Base-by-base conservation (phyloP, 2,329 filamentous ascomycete genomes). In the Talaromyces sp. region DNA sequence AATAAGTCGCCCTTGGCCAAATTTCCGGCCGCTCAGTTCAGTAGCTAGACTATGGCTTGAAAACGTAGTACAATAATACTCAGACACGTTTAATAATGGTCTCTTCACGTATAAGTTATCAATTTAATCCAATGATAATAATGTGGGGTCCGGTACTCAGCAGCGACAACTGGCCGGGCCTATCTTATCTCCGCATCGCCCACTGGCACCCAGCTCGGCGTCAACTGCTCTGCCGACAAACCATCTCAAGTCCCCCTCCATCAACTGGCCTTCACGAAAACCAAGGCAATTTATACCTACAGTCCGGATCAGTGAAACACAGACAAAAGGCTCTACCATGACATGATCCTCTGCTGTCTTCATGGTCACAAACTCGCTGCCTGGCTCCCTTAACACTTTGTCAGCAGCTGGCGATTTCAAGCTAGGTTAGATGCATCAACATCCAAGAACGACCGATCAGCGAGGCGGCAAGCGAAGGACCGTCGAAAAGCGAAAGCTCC, bases 381-480 rank as follows among this genome's bases (percentile, higher is more conserved):
- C 56, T 42, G 27, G 31, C 40, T 40, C 57, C 40, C 27, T 54
- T 51, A 50, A 23, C 50, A 52, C 36, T 52, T 44, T 12, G 34
- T 57, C 61, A 60, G 57, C 60, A 44, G 34, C 27, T 44, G 54
- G 61, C 60, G 55, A 65, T 63, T 70, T 67, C 66, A 66, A 72
- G 71, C 68, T 73, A 74, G 74, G 71, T 57, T 78, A 75, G 74
- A 79, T 79, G 76, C 76, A 73, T 72, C 61, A 59, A 59, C 58
- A 59, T 56, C 61, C 56, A 51, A 62, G 47, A 52, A 70, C 73
- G 66, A 70, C 72, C 69, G 74, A 76, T 67, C 71, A 74, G 69
- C 72, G 71, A 70, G 77, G 73, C 72, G 75, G 75, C 71, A 78
- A 78, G 70, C 74, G 74, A 70, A 76, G 75, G 68, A 73, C 73